Percentiles rank a stretch among this genome's conserved stretches.
These are phyloP conservation scores for Lodderomyces orthopsilosis DNA, from an alignment of 1,139 yeast species.

Conservation along the genomic window DNA sequence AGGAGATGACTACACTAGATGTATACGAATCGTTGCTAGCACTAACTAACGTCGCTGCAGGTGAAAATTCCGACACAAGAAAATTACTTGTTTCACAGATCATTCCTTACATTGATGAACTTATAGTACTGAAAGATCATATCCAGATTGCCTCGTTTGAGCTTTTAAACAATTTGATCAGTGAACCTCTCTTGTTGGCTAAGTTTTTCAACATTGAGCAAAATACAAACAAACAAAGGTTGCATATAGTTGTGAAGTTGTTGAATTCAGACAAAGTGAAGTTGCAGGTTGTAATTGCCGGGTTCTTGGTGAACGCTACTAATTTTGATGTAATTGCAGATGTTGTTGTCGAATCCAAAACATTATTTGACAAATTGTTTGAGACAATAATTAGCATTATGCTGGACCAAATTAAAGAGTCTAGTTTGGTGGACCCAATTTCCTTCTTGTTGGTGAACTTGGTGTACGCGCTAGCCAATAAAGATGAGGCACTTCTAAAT, in stretches of 20 bases:
- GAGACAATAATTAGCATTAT: slow-evolving; percentile 24
- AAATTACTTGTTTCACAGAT: slow-evolving; percentile 32
- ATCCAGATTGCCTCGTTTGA: slow-evolving; percentile 50
- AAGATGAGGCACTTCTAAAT: not conserved
- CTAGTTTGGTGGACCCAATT: slow-evolving; percentile 35
- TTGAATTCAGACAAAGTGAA: slow-evolving; percentile 35
- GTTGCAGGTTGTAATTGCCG: slow-evolving; percentile 43
- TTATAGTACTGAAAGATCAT: slow-evolving; percentile 34
- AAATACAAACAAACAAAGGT: slow-evolving; percentile 24
- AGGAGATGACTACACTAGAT: slow-evolving; percentile 35
- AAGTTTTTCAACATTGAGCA: slow-evolving; percentile 48
- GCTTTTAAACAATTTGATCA: slow-evolving; percentile 44
- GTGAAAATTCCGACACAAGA: slow-evolving; percentile 26
- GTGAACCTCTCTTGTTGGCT: slow-evolving; percentile 43
- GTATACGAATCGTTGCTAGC: slow-evolving; percentile 46
- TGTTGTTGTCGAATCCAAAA: slow-evolving; percentile 25
- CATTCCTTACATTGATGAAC: slow-evolving; percentile 35
- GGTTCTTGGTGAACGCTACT: slow-evolving; percentile 49
- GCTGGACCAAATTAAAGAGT: slow-evolving; percentile 24
- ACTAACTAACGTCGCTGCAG: slow-evolving; percentile 46
- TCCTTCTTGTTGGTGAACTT: slow-evolving; percentile 33
- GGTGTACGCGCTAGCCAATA: slow-evolving; percentile 23
- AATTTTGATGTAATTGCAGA: slow-evolving; percentile 45
- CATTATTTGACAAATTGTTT: slow-evolving; percentile 25
- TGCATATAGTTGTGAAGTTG: slow-evolving; percentile 36